A percentile compares a stretch with the other conserved stretches of the same genome.
Conservation (phyloP, 768 basidiomycete genomes). For the Sporobolomyces pararoseus region DNA sequence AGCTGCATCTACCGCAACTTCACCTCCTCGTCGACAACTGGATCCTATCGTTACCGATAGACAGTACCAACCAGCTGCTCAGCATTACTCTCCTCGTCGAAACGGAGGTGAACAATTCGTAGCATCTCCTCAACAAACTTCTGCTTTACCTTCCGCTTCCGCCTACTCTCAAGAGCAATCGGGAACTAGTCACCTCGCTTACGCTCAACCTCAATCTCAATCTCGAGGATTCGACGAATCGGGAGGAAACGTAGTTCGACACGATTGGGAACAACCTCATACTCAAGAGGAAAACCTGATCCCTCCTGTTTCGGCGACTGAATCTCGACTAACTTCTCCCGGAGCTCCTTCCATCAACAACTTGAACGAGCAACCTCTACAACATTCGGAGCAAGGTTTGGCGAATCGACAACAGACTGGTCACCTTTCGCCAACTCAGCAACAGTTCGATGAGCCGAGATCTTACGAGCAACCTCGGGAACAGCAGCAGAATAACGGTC, state of each 20-base stretch:
- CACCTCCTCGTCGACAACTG: too few species aligned
- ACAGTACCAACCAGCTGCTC: too few species aligned
- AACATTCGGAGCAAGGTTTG: not conserved
- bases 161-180: not conserved
- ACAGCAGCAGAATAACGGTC: too few species aligned
- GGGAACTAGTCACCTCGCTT: not conserved
- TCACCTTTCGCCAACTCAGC: not conserved
- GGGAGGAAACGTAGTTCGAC: too few species aligned
- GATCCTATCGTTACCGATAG: too few species aligned
- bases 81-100: not conserved
- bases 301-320: constrained; percentile 4
- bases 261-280: constrained; percentile 12
- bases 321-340: constrained; percentile 15
- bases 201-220: not conserved
- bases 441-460: not conserved
- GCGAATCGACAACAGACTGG: constrained; percentile 5
- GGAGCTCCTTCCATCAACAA: constrained; percentile 6
- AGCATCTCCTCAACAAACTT: not conserved
- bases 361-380: not conserved
- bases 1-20: too few species aligned
- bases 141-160: not conserved
- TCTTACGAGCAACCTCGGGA: not conserved
- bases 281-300: not conserved
- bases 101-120: not conserved
- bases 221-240: too few species aligned